Evolutionary conservation across 1,284 basidiomycete species (phyloP).

Genomic region (Rhodotorula sp.): DNA sequence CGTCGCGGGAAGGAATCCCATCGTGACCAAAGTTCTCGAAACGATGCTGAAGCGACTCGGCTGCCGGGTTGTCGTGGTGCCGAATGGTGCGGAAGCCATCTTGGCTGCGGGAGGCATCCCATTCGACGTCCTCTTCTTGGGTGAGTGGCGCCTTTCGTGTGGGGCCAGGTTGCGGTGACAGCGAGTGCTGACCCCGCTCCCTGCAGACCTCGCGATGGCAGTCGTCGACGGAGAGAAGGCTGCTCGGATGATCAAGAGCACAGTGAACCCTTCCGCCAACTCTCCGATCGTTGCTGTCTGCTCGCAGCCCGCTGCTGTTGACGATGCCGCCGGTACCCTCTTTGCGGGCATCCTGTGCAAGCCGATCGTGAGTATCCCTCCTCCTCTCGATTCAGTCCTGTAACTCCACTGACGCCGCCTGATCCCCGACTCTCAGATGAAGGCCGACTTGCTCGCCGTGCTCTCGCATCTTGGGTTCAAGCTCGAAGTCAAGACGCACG

Average conservation of each 20-base stretch:
- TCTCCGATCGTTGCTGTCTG: constrained; percentile 86
- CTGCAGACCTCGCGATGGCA: constrained; percentile 23
- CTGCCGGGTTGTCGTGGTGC: constrained; percentile 88
- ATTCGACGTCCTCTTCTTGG: constrained; percentile 56
- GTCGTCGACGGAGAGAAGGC: constrained; percentile 87
- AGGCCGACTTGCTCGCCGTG: constrained; percentile 32
- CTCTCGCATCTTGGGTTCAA: constrained; percentile 35
- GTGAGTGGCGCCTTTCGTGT: constrained; percentile 46
- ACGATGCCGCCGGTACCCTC: constrained; percentile 61
- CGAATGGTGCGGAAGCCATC: constrained; percentile 94
- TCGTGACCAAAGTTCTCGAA: constrained; percentile 92
- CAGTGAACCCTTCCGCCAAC: constrained; percentile 83
- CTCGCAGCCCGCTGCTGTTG: constrained; percentile 45
- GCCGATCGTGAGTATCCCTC: constrained; percentile 23
- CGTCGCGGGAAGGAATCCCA: constrained; percentile 93
- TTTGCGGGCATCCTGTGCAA: constrained; percentile 76
- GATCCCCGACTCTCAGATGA: constrained; percentile 13
- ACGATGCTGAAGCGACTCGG: constrained; percentile 87
- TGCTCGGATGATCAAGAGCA: constrained; percentile 88
- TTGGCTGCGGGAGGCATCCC: constrained; percentile 87
- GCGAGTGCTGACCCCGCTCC: constrained; percentile 35
- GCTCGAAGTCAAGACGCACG: constrained; percentile 24
- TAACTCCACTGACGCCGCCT: background rate
- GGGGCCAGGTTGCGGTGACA: background rate
- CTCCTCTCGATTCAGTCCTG: no score